These are phyloP conservation scores for Eucalyptus tenuipes DNA, from an alignment of 345 rosid species.

Conservation along the genomic window DNA sequence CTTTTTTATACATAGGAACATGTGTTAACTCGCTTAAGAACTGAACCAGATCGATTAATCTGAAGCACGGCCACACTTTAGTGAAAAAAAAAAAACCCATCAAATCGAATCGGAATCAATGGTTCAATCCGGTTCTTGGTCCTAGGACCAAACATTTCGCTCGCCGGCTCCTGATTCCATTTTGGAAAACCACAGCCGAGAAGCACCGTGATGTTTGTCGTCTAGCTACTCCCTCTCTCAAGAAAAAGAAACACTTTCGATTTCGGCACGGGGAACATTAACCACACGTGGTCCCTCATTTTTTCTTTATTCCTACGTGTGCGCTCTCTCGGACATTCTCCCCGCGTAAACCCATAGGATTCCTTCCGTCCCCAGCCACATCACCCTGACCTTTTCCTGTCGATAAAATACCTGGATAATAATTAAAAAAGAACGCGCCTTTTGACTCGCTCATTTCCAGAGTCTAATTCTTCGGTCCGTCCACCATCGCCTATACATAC, in stretches of 20 bases:
- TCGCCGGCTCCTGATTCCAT: not conserved
- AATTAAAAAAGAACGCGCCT: not conserved
- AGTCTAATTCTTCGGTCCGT: not conserved
- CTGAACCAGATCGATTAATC: fast-evolving
- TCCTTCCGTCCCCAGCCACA: not conserved
- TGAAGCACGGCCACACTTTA: fast-evolving
- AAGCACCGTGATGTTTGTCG: not conserved
- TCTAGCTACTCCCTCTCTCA: not conserved
- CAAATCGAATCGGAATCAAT: too few species aligned
- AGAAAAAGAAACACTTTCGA: not conserved
- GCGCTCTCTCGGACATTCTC: not conserved
- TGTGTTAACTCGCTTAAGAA: not conserved
- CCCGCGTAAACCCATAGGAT: not conserved
- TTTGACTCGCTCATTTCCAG: not conserved
- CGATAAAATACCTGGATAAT: too few species aligned
- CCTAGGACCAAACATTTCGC: not conserved
- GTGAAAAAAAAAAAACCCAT: not conserved
- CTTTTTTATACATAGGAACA: not conserved
- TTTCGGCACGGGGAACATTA: not conserved
- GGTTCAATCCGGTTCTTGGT: fast-evolving
- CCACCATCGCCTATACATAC: not conserved
- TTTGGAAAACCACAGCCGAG: not conserved
- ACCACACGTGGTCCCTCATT: not conserved
- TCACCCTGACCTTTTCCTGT: not conserved
- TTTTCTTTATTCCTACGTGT: not conserved